These are phyloP conservation scores for Neurospora africana DNA, from an alignment of 495 filamentous ascomycete species.

Conservation along the genomic window DNA sequence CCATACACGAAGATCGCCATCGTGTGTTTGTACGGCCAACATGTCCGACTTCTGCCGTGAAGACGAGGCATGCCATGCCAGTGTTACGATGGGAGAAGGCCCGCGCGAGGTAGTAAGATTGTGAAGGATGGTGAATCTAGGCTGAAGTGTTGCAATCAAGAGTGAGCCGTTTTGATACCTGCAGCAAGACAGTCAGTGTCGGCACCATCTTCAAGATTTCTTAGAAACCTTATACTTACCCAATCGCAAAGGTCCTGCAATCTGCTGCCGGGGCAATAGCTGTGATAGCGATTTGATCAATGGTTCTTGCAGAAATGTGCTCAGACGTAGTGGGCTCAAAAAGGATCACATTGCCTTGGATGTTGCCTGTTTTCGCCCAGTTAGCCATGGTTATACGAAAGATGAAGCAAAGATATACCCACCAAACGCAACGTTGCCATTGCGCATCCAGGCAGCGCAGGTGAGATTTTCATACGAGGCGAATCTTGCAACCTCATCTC, in stretches of 20 bases:
- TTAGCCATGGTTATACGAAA: conserved; percentile 4
- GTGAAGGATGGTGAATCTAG: conserved; percentile 88
- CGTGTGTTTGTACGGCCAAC: conserved; percentile 83
- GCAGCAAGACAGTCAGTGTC: conserved; percentile 19
- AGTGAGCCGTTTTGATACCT: conserved; percentile 96
- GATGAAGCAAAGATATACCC: conserved; percentile 15
- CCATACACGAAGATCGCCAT: conserved; percentile 93
- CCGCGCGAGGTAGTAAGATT: conserved; percentile 72
- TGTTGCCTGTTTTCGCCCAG: conserved; percentile 51
- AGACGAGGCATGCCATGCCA: conserved; percentile 96
- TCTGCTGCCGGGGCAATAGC: conserved; percentile 84
- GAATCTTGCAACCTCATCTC: conserved; percentile 81
- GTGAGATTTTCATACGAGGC: conserved; percentile 77
- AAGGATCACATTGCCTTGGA: conserved; percentile 84
- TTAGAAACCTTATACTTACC: conserved; percentile 43
- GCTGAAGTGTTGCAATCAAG: conserved; percentile 77
- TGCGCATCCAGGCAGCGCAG: conserved; percentile 90
- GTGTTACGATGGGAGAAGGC: conserved; percentile 79
- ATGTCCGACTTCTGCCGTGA: conserved; percentile 97
- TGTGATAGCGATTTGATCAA: conserved; percentile 83
- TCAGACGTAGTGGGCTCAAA: conserved; percentile 92
- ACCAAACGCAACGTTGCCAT: conserved; percentile 97
- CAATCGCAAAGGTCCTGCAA: conserved; percentile 93
- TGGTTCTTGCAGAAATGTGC: conserved; percentile 83
- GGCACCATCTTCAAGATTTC: neutral